Evolutionary conservation across 2,329 filamentous ascomycete species (phyloP), one percentile per base, ranked within the genome.

Genomic region (Bimuria novae-zelandiae): DNA sequence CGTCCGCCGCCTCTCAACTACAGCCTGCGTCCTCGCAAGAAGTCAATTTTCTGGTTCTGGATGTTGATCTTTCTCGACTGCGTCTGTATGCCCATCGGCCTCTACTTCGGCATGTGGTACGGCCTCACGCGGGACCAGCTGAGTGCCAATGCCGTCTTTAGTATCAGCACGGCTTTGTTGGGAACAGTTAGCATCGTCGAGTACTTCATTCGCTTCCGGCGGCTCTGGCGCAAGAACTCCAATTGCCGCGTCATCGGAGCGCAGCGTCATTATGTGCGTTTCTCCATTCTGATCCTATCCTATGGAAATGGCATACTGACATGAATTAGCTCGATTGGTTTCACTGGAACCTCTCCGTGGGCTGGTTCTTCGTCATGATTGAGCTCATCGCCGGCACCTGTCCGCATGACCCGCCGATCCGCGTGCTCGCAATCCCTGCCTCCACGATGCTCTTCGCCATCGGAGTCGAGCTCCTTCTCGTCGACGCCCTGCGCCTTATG

Each of bases 61-160:
- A 73, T 74, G 0, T 66, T 87, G 35, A 83, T 86, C 51, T 65
- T 86, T 19, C 62, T 86, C 52, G 84, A 87, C 70, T 82, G 80
- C 45, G 74, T 84, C 54, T 79, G 75, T 51, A 81, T 84, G 70
- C 84, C 84, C 16, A 76, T 86, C 53, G 79, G 76, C 3, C 75
- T 87, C 2, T 87, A 86, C 71, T 87, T 83, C 74, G 76, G 79
- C 43, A 74, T 87, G 32, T 85, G 82, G 81, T 85, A 85, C 57
- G 77, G 76, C 56, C 81, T 82, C 8, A 72, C 76, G 55, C 55
- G 69, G 23, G 69, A 71, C 22, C 61, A 72, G 51, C 65, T 86
- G 27, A 77, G 76, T 0, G 76, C 77, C 39, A 81, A 81, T 45
- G 75, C 77, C 30, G 75, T 81, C 60, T 82, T 82, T 70, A 79